phyloP scores from a whole-genome alignment of 2,329 filamentous ascomycete species.

The Teratosphaeria nubilosa region DNA sequence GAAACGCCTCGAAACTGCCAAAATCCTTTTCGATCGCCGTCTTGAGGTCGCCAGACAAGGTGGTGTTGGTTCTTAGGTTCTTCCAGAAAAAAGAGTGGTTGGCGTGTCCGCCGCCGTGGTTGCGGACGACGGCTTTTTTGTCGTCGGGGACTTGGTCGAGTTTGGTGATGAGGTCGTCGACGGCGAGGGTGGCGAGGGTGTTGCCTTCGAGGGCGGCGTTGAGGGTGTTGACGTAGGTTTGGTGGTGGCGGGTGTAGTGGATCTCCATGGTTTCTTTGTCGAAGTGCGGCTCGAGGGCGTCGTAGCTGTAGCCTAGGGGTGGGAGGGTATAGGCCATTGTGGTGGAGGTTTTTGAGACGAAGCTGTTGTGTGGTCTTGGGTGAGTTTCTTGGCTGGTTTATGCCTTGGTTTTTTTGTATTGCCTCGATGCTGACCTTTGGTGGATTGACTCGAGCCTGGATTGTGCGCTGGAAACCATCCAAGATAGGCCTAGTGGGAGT shows the following conservation, averaged over 20 bases:
- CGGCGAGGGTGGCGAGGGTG: conserved; percentile 38
- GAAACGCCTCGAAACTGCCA: conserved; percentile 60
- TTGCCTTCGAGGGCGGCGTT: conserved; percentile 57
- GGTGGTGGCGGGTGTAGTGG: conserved; percentile 70
- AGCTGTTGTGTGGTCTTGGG: background rate
- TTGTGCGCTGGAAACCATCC: conserved; percentile 19
- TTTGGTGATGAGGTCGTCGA: conserved; percentile 42
- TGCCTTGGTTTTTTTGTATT: background rate
- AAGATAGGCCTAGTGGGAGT: conserved; percentile 13
- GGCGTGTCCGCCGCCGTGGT: conserved; percentile 86
- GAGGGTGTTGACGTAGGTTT: conserved; percentile 67
- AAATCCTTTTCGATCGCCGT: conserved; percentile 55
- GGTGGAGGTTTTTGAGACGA: conserved; percentile 2
- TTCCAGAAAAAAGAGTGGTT: conserved; percentile 93
- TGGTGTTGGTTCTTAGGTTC: conserved; percentile 56
- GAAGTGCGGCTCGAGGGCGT: conserved; percentile 66
- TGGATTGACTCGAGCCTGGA: conserved; percentile 15
- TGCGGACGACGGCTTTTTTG: conserved; percentile 64
- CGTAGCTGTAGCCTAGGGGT: conserved; percentile 20
- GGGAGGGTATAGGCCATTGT: conserved; percentile 20
- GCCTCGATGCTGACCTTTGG: conserved; percentile 10
- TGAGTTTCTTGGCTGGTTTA: background rate
- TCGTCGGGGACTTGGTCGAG: conserved; percentile 47
- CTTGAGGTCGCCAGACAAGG: conserved; percentile 47
- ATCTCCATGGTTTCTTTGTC: conserved; percentile 72